Conservation (phyloP, 768 basidiomycete species). For the Gautieria morchelliformis region DNA sequence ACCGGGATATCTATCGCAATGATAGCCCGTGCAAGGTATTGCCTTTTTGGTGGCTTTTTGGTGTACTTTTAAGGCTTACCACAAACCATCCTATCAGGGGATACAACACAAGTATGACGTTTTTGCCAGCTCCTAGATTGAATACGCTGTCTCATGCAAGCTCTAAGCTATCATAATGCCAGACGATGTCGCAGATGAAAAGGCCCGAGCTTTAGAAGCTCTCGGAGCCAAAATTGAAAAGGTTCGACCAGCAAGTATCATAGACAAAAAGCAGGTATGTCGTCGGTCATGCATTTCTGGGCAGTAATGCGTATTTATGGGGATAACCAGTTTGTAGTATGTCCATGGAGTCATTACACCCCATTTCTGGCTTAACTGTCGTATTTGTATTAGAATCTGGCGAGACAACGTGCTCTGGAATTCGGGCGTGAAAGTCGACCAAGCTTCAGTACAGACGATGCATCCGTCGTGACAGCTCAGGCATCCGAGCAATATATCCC, state of each 20-base stretch:
- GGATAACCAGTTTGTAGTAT: constrained; percentile 49
- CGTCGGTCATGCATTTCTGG: constrained; percentile 12
- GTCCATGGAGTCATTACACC: constrained; percentile 17
- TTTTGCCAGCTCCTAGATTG: background rate
- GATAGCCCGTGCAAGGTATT: constrained; percentile 74
- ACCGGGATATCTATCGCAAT: constrained; percentile 96
- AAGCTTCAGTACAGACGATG: background rate
- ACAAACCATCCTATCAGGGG: constrained; percentile 40
- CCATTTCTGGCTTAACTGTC: background rate
- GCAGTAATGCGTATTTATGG: constrained; percentile 10
- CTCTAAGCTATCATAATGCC: constrained; percentile 77
- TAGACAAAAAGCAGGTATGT: constrained; percentile 87
- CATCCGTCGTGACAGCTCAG: constrained; percentile 34
- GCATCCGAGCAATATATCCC: constrained; percentile 22
- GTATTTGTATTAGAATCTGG: constrained; percentile 60
- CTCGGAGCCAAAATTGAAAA: constrained; percentile 86
- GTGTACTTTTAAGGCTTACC: background rate
- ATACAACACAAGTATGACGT: constrained; percentile 68
- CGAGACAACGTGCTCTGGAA: constrained; percentile 62
- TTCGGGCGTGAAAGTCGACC: constrained; percentile 45
- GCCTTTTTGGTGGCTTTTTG: background rate
- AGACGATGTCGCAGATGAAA: constrained; percentile 85
- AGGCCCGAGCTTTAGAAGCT: constrained; percentile 71
- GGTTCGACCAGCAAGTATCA: constrained; percentile 90
- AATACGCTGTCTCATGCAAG: constrained; percentile 4